Evolutionary conservation across 2,329 filamentous ascomycete species (phyloP).

Genomic region (Sporothrix globosa): DNA sequence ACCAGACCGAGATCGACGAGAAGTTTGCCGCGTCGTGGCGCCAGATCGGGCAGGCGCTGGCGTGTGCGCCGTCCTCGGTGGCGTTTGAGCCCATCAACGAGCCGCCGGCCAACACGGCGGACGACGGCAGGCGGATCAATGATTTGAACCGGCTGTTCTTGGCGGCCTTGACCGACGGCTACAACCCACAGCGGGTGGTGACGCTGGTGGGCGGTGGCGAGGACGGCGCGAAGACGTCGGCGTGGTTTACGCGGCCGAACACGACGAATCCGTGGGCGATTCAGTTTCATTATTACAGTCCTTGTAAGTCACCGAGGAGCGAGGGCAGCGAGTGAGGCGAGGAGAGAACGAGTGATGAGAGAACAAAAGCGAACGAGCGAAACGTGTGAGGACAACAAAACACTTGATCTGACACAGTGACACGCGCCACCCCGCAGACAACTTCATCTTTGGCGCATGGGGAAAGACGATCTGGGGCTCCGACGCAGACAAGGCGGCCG

Average conservation of each 20-base stretch:
- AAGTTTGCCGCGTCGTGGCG: conserved; percentile 60
- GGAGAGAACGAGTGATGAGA: background rate
- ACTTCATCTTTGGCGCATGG: conserved; percentile 54
- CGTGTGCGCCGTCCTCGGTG: conserved; percentile 57
- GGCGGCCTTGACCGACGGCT: conserved; percentile 56
- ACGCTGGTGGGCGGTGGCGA: conserved; percentile 57
- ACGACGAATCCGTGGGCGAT: conserved; percentile 62
- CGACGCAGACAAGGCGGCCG: conserved; percentile 53
- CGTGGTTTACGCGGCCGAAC: conserved; percentile 56
- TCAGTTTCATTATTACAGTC: conserved; percentile 65
- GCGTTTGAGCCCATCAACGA: conserved; percentile 65
- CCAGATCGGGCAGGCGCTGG: conserved; percentile 59
- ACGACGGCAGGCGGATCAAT: conserved; percentile 55
- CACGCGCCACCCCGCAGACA: too few species aligned
- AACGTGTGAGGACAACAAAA: background rate
- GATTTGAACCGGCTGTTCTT: conserved; percentile 62
- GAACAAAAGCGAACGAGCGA: background rate
- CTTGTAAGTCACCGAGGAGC: conserved; percentile 42
- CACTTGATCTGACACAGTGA: too few species aligned
- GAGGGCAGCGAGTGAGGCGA: background rate
- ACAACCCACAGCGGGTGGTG: conserved; percentile 59
- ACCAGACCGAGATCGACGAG: conserved; percentile 58
- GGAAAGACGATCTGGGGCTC: conserved; percentile 64
- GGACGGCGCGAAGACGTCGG: conserved; percentile 56
- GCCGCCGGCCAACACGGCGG: conserved; percentile 55